phyloP scores from a whole-genome alignment of 1,139 yeast genomes.

The Scheffersomyces cryptocercus region DNA sequence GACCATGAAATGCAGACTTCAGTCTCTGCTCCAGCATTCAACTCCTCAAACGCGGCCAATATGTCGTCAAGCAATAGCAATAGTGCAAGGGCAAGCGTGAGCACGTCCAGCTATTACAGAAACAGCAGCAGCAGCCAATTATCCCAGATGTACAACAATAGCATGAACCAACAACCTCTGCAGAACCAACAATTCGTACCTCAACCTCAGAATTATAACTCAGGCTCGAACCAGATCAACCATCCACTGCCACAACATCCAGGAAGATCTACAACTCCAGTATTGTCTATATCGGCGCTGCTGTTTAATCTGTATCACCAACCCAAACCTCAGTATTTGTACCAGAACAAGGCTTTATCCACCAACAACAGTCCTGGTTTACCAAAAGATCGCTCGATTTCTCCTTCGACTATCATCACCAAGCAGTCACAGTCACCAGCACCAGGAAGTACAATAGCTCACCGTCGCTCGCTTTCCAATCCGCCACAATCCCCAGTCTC shows the following conservation, averaged over 20 bases:
- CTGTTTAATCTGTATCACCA: constrained; percentile 15
- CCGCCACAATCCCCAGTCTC: constrained; percentile 31
- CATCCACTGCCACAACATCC: constrained; percentile 16
- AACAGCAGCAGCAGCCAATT: constrained; percentile 3
- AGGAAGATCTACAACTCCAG: constrained; percentile 8
- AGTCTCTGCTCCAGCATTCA: not conserved
- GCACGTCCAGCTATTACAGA: constrained; percentile 4
- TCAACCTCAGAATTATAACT: no score
- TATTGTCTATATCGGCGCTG: no score
- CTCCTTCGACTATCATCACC: constrained; percentile 14
- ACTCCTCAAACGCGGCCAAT: not conserved
- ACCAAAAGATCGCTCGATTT: constrained; percentile 33
- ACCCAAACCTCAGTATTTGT: constrained; percentile 28
- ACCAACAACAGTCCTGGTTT: not conserved
- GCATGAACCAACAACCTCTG: not conserved
- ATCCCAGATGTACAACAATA: constrained; percentile 1
- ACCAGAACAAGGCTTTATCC: constrained; percentile 9
- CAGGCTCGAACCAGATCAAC: constrained; percentile 6
- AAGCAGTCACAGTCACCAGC: constrained; percentile 9
- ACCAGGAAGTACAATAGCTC: constrained; percentile 11
- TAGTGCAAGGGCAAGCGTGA: constrained; percentile 3
- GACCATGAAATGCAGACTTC: constrained; percentile 5
- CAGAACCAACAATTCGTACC: constrained; percentile 13
- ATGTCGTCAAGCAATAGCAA: constrained; percentile 4
- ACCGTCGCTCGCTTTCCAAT: constrained; percentile 37